phyloP scores from a whole-genome alignment of 805 yeast species.

The Candida sphagnicola region DNA sequence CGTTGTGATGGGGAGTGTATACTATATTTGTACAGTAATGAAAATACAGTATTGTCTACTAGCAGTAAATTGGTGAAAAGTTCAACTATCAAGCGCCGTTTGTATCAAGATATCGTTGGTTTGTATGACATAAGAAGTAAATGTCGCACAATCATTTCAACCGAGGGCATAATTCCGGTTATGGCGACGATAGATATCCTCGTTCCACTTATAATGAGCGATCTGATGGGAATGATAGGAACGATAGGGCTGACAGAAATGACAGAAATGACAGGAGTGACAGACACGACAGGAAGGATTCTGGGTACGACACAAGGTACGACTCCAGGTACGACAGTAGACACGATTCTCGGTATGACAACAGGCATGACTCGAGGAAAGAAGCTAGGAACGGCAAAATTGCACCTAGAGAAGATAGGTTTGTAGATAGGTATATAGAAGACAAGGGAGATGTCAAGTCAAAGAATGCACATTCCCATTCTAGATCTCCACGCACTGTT shows the following conservation, averaged over 20 bases:
- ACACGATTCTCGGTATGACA: not conserved
- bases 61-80: too few species aligned
- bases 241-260: not conserved
- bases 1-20: not conserved
- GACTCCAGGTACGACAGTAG: not conserved
- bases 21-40: too few species aligned
- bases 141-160: constrained; percentile 3
- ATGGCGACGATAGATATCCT: not conserved
- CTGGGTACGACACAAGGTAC: not conserved
- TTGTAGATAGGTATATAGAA: not conserved
- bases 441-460: not conserved
- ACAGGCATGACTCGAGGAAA: not conserved
- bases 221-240: not conserved
- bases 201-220: not conserved
- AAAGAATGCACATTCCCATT: not conserved
- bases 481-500: not conserved
- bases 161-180: not conserved
- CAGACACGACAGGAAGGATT: too few species aligned
- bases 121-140: not conserved
- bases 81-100: too few species aligned
- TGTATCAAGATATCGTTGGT: too few species aligned
- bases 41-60: too few species aligned
- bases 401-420: too few species aligned
- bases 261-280: not conserved
- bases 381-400: too few species aligned